Percentiles rank a stretch among this genome's conserved stretches.
Conservation (phyloP, 768 basidiomycete species). For the Baorangia bicolor region DNA sequence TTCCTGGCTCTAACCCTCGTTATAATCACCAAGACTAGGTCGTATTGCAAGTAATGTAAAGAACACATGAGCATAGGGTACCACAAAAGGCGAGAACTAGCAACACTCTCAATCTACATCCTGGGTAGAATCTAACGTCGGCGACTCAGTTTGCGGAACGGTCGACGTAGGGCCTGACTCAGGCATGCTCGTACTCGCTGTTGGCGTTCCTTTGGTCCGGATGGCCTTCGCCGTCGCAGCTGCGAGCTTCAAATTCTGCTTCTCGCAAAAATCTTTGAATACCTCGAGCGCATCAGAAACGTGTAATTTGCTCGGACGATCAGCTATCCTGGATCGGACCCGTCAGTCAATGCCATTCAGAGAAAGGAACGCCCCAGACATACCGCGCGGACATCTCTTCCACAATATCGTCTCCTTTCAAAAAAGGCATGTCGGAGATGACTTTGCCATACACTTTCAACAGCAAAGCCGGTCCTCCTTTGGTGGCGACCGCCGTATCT, state of each 20-base stretch:
- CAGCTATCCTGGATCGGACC: constrained; percentile 40
- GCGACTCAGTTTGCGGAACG: neutral
- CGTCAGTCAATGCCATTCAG: neutral
- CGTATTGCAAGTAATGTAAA: constrained; percentile 13
- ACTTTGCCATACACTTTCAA: constrained; percentile 44
- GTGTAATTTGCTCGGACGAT: constrained; percentile 53
- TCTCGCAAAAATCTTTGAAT: constrained; percentile 48
- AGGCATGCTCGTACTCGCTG: neutral
- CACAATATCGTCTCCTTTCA: constrained; percentile 49
- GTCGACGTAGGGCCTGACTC: constrained; percentile 16
- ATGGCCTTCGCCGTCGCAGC: constrained; percentile 19
- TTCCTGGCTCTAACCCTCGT: neutral
- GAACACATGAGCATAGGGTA: constrained; percentile 8
- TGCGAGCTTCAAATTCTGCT: constrained; percentile 43
- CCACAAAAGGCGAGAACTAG: neutral
- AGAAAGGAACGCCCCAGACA: constrained; percentile 3
- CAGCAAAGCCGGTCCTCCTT: constrained; percentile 39
- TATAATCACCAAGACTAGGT: constrained; percentile 11
- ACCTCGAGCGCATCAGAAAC: constrained; percentile 52
- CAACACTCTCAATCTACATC: constrained; percentile 31
- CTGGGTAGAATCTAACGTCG: constrained; percentile 16
- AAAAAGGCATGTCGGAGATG: constrained; percentile 55
- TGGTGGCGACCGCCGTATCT: constrained; percentile 37
- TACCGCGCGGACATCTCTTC: constrained; percentile 57
- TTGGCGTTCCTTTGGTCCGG: neutral